Base-by-base conservation (phyloP, 768 basidiomycete species). In the Royoungia palumana region DNA sequence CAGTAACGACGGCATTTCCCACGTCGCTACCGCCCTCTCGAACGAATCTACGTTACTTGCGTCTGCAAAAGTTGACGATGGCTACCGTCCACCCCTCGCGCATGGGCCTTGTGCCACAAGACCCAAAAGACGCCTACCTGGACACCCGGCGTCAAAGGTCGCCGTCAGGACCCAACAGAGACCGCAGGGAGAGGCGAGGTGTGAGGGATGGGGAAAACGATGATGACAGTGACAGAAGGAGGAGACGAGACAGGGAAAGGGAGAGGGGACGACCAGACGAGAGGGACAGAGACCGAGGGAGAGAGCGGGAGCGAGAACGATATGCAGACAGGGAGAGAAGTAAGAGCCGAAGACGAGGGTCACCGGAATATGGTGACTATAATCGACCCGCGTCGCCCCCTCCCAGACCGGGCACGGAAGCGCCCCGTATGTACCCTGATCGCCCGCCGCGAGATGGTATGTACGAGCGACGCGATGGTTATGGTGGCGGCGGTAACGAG, bases 1-100 rank as follows among this genome's bases (percentile, higher is more conserved):
- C 34, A 20, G 30, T 13, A 30, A 30, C n/a, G n/a, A n/a, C n/a
- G n/a, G n/a, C n/a, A n/a, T n/a, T 30, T 30, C 30, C 30, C 30
- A 30, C 30, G 12, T 13, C 13, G 6, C 14, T 30, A 6, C 11
- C 30, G 7, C 8, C 10, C 8, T 13, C 12, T 13, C 12, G 30
- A 30, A 5, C 11, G 12, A 14, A 9, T 14, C 2, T 13, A n/a
- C n/a, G n/a, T 37, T 41, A 20, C 30, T 28, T 7, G 11, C 35
- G 8, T 19, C 10, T 12, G 24, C 25, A 32, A 22, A 12, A 27
- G 17, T 40, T 27, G 6, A 28, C 37, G 14, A 88, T 89, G 87
- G 85, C 85, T 22, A 81, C 80, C 17, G 75, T 89, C 6, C 87
- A 89, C 58, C 87, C 87, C 21, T 87, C 86, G 10, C 77, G 87